Evolutionary conservation across 1,284 basidiomycete genomes (phyloP).

Genomic region (Megacollybia platyphylla): DNA sequence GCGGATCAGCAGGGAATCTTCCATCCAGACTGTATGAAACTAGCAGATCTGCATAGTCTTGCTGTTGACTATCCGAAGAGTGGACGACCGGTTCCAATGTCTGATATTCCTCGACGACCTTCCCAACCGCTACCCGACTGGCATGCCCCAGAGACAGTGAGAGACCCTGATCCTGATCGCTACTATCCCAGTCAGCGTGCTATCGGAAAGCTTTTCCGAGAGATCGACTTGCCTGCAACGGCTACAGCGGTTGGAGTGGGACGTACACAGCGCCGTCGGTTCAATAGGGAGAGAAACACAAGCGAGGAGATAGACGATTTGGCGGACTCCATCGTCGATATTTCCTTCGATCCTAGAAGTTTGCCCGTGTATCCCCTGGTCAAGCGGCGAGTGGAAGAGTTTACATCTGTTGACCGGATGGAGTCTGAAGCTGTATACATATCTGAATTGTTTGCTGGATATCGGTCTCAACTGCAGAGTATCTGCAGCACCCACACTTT

Average conservation of each 20-base stretch:
- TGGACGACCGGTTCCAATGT: constrained; percentile 35
- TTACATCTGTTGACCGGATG: not conserved
- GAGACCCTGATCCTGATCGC: constrained; percentile 14
- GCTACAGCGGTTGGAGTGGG: constrained; percentile 1
- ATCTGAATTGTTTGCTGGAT: constrained; percentile 25
- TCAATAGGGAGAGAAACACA: not conserved
- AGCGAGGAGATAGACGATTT: not conserved
- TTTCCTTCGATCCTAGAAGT: not conserved
- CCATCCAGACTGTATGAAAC: constrained; percentile 43
- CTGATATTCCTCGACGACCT: constrained; percentile 3
- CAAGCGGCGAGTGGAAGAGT: constrained; percentile 1
- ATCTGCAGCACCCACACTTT: constrained; percentile 38
- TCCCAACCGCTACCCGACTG: constrained; percentile 33
- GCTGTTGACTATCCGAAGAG: constrained; percentile 64
- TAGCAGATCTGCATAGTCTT: constrained; percentile 58
- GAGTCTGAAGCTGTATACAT: constrained; percentile 6
- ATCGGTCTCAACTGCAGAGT: constrained; percentile 30
- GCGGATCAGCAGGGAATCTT: constrained; percentile 55
- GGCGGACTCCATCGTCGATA: not conserved
- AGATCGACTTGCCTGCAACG: constrained; percentile 21
- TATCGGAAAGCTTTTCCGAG: constrained; percentile 46
- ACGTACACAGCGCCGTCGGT: not conserved
- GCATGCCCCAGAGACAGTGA: constrained; percentile 47
- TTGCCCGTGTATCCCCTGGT: not conserved
- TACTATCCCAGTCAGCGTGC: constrained; percentile 39